phyloP scores from a whole-genome alignment of 192 early-diverging fungal genomes.

The Phlyctochytrium planicorne region DNA sequence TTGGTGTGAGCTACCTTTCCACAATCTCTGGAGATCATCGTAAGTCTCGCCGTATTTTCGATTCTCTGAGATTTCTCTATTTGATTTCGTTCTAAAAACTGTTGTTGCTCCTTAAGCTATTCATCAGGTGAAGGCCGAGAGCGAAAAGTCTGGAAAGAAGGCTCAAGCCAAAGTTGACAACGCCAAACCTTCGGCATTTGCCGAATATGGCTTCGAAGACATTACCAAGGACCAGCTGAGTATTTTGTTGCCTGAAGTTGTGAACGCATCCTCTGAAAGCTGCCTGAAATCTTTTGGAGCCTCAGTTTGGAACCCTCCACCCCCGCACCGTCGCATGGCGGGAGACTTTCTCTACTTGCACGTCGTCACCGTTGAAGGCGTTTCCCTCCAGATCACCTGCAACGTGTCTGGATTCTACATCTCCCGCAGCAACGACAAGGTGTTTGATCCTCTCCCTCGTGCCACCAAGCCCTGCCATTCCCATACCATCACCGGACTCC shows the following conservation, averaged over 20 bases:
- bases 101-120: too few relatives aligned
- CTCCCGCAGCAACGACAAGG: slow-evolving; percentile 68
- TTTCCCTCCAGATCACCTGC: slow-evolving; percentile 83
- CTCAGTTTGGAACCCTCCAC: slow-evolving; percentile 94
- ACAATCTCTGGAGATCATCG: slow-evolving; percentile 59
- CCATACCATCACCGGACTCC: slow-evolving; percentile 33
- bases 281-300: slow-evolving; percentile 66
- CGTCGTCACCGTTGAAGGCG: slow-evolving; percentile 83
- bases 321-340: slow-evolving; percentile 64
- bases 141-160: slow-evolving; percentile 37
- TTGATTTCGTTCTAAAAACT: too few relatives aligned
- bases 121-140: slow-evolving; percentile 20
- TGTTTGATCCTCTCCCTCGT: slow-evolving; percentile 36
- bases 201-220: slow-evolving; percentile 34
- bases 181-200: slow-evolving; percentile 13
- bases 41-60: slow-evolving; percentile 31
- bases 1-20: slow-evolving; percentile 70
- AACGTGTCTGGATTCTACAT: slow-evolving; percentile 84
- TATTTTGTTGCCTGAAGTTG: slow-evolving; percentile 54
- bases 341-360: slow-evolving; percentile 90
- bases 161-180: slow-evolving; percentile 9
- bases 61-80: too few relatives aligned
- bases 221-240: slow-evolving; percentile 28
- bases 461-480: slow-evolving; percentile 20
- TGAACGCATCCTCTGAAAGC: slow-evolving; percentile 26